phyloP scores from a whole-genome alignment of 2,329 filamentous ascomycete genomes.

The Trichoderma sp. region DNA sequence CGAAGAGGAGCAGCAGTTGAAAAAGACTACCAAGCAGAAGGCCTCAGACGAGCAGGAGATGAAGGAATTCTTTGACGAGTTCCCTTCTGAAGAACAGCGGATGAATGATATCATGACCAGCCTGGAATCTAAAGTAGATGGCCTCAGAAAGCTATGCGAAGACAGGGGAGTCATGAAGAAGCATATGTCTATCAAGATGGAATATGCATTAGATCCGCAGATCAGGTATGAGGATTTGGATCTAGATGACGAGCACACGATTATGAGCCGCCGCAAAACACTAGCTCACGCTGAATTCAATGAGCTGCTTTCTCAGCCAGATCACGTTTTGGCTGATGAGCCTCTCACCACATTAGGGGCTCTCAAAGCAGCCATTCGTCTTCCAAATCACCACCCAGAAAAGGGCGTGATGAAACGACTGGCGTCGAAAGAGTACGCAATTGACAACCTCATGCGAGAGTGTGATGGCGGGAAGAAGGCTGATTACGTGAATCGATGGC shows the following conservation, averaged over 20 bases:
- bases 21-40: slow-evolving; percentile 36
- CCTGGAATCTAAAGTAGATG: slow-evolving; percentile 41
- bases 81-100: slow-evolving; percentile 43
- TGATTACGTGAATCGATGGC: slow-evolving; percentile 56
- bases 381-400: slow-evolving; percentile 44
- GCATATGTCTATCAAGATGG: slow-evolving; percentile 46
- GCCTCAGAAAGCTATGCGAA: slow-evolving; percentile 47
- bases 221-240: slow-evolving; percentile 48
- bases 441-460: slow-evolving; percentile 48
- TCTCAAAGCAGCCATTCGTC: slow-evolving; percentile 44
- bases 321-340: slow-evolving; percentile 47
- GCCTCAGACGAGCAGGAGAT: slow-evolving; percentile 47
- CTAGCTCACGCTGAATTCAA: slow-evolving; percentile 50
- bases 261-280: slow-evolving; percentile 34
- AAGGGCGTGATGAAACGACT: slow-evolving; percentile 44
- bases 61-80: slow-evolving; percentile 51
- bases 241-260: slow-evolving; percentile 40
- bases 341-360: slow-evolving; percentile 49
- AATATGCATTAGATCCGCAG: slow-evolving; percentile 46
- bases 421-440: slow-evolving; percentile 54
- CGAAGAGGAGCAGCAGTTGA: slow-evolving; percentile 44
- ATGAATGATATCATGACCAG: slow-evolving; percentile 42
- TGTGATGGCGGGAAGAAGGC: slow-evolving; percentile 44
- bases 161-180: slow-evolving; percentile 49
- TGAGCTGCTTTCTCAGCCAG: slow-evolving; percentile 53